Base-by-base conservation (phyloP, 805 yeast genomes). In the Candida andamanensis region DNA sequence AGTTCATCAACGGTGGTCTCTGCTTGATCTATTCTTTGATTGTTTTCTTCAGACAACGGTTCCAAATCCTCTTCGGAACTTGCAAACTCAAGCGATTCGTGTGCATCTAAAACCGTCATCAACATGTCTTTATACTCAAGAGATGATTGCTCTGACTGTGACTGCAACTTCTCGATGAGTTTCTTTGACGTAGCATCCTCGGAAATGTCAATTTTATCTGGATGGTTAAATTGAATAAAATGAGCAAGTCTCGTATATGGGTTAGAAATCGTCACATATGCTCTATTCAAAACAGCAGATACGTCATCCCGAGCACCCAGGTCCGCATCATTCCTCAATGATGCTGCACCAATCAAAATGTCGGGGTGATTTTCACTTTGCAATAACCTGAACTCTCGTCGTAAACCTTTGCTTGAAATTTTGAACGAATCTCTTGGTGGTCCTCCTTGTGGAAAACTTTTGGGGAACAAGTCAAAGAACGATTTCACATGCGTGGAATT, bases 361-460 rank as follows among this genome's bases (percentile, higher is more conserved):
- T 90, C 98, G 0, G 98, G 98, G 51, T 90, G 98, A 29, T 73
- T 68, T 37, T 69, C 65, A 22, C 82, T 73, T 54, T 90, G 97
- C 18, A 87, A 60, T 6, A 49, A 42, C 24, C 95, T 61, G 53
- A 78, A 90, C 53, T 92, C 97, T 36, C 76, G 71, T 31, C 95
- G 71, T 29, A 90, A 66, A 12, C 58, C 47, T 29, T 67, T 60
- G 10, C 63, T 46, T 47, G 85, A 78, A 4, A 86, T 56, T 2
- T 53, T 47, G 58, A 86, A 90, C 19, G 68, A 54, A 15, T 78
- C 79, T 1, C 45, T 37, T 1, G 82, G 81, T 3, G 87, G 86
- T 2, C 78, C 74, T 0, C 80, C 80, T 2, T 65, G 34, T 0
- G 85, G 80, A 39, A 85, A 79, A 0, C 87, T 76, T 46, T 72